These are phyloP conservation scores for Dothideomycetes sp. DNA, from an alignment of 2,329 filamentous ascomycete species.

Conservation along the genomic window DNA sequence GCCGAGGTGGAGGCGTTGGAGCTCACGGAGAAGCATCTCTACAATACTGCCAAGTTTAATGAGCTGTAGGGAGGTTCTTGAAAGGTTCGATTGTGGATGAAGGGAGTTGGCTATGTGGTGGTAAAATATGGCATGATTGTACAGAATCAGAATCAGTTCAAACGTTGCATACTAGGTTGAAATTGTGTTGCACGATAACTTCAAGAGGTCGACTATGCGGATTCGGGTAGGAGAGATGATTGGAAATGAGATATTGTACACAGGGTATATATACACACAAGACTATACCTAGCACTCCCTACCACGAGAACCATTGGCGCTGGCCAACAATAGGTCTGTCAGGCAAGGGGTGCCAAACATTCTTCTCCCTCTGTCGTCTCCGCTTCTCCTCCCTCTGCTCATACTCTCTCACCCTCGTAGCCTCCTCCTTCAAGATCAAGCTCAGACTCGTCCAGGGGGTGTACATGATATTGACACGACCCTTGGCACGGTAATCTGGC, in stretches of 20 bases:
- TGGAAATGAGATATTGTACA: neutral
- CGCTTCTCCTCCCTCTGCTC: slow-evolving; percentile 69
- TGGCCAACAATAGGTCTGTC: slow-evolving; percentile 76
- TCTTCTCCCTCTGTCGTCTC: slow-evolving; percentile 59
- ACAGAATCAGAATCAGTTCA: too few relatives aligned
- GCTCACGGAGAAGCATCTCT: slow-evolving; percentile 47
- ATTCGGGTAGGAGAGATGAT: too few relatives aligned
- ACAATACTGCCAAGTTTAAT: slow-evolving; percentile 26
- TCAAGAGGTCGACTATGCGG: too few relatives aligned
- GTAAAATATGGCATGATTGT: too few relatives aligned
- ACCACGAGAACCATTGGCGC: slow-evolving; percentile 89
- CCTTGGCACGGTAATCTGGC: slow-evolving; percentile 65
- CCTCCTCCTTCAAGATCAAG: slow-evolving; percentile 84
- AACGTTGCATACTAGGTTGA: too few relatives aligned
- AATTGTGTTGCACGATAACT: too few relatives aligned
- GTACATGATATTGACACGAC: slow-evolving; percentile 54
- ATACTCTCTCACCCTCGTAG: slow-evolving; percentile 71
- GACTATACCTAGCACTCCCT: too few relatives aligned
- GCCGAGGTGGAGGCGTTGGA: slow-evolving; percentile 47
- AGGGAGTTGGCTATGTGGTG: neutral
- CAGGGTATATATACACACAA: slow-evolving; percentile 1
- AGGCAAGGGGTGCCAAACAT: slow-evolving; percentile 79
- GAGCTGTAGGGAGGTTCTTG: slow-evolving; percentile 16
- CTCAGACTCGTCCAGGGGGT: slow-evolving; percentile 66
- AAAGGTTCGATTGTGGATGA: neutral